A percentile compares a stretch with the other conserved stretches of the same genome.
Evolutionary conservation across 331 rosid species (phyloP).

Genomic region (Malus hybrid): DNA sequence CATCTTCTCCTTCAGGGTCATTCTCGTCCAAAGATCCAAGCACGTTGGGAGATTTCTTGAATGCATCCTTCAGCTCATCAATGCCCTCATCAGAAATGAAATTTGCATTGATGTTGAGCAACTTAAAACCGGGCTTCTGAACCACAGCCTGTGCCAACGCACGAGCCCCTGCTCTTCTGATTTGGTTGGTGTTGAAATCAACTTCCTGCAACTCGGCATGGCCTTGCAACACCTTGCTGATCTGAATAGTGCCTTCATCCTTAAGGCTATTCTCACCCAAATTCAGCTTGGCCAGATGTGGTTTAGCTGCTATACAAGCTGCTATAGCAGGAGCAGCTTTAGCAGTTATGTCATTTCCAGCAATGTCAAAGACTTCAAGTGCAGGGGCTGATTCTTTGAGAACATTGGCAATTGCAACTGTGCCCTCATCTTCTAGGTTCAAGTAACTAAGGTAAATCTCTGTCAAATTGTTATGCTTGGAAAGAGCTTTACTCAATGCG

Average conservation of each 20-base stretch:
- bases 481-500: slow-evolving; percentile 68
- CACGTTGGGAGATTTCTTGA: slow-evolving; percentile 44
- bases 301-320: slow-evolving; percentile 44
- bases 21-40: slow-evolving; percentile 83
- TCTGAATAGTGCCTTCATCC: slow-evolving; percentile 68
- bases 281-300: slow-evolving; percentile 52
- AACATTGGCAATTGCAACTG: slow-evolving; percentile 47
- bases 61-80: slow-evolving; percentile 50
- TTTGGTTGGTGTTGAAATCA: slow-evolving; percentile 54
- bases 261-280: slow-evolving; percentile 76
- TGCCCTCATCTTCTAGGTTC: slow-evolving; percentile 79
- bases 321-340: slow-evolving; percentile 57
- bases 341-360: slow-evolving; percentile 73
- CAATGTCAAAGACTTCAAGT: slow-evolving; percentile 74
- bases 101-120: slow-evolving; percentile 66
- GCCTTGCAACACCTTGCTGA: slow-evolving; percentile 54
- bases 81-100: slow-evolving; percentile 70
- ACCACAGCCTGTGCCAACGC: slow-evolving; percentile 56
- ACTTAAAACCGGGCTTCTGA: slow-evolving; percentile 48
- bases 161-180: slow-evolving; percentile 64
- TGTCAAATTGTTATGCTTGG: slow-evolving; percentile 47
- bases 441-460: slow-evolving; percentile 75
- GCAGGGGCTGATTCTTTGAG: slow-evolving; percentile 71
- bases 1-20: slow-evolving; percentile 72
- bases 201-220: slow-evolving; percentile 50